Percentiles rank a stretch among this genome's conserved stretches.
These are phyloP conservation scores for Nemania abortiva DNA, from an alignment of 2,329 filamentous ascomycete genomes.

Conservation along the genomic window DNA sequence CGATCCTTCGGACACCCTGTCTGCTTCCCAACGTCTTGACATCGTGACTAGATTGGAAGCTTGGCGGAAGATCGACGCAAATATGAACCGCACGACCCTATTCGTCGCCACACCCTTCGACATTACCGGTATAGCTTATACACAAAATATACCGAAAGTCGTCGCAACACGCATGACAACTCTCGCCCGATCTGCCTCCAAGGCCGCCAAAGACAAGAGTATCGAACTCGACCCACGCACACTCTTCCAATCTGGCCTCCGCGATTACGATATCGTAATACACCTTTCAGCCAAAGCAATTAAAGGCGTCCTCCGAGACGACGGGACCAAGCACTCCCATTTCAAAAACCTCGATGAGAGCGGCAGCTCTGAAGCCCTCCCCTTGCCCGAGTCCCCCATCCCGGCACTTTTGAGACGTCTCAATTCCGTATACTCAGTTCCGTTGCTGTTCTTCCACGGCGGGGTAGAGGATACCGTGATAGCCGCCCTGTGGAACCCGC, in stretches of 20 bases:
- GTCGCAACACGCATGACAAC: constrained; percentile 85
- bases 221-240: constrained; percentile 65
- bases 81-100: constrained; percentile 84
- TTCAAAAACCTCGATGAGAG: constrained; percentile 86
- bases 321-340: constrained; percentile 58
- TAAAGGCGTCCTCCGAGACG: constrained; percentile 55
- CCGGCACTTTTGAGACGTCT: constrained; percentile 76
- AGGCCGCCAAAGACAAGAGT: constrained; percentile 67
- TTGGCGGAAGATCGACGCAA: constrained; percentile 89
- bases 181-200: constrained; percentile 81
- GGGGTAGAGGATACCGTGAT: constrained; percentile 67
- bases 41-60: constrained; percentile 81
- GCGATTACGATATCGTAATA: constrained; percentile 89
- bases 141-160: constrained; percentile 80
- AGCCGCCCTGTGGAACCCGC: constrained; percentile 70
- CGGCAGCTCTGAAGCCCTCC: constrained; percentile 53
- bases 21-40: constrained; percentile 67
- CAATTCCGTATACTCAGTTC: constrained; percentile 72
- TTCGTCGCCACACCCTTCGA: constrained; percentile 87
- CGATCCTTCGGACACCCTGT: constrained; percentile 77
- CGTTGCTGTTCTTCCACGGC: constrained; percentile 84
- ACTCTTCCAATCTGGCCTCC: constrained; percentile 79
- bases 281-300: constrained; percentile 71
- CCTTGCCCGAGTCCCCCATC: constrained; percentile 71
- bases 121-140: constrained; percentile 82